Evolutionary conservation across 208 protist genomes (phyloP).

Genomic region (Leishmania aethiopica): DNA sequence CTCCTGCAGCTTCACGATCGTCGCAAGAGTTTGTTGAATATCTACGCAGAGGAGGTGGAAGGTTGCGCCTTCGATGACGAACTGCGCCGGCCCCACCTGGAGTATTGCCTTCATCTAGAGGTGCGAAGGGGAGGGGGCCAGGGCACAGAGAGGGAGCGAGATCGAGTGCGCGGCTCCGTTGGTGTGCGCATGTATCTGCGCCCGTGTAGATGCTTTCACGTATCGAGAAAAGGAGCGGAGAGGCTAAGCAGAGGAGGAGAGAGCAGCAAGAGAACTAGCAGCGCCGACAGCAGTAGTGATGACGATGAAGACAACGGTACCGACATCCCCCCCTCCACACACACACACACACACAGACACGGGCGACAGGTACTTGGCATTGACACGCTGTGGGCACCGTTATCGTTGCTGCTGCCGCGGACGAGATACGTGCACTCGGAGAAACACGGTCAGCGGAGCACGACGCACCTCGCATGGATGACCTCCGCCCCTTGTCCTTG

Average conservation of each 20-base stretch:
- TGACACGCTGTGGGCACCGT: not conserved
- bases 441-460: not conserved
- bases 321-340: not conserved
- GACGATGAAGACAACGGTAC: not conserved
- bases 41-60: conserved; percentile 45
- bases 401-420: not conserved
- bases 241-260: conserved; percentile 3
- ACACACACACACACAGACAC: not conserved
- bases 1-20: conserved; percentile 25
- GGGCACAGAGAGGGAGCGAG: not conserved
- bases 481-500: not conserved
- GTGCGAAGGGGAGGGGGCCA: not conserved
- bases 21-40: conserved; percentile 24
- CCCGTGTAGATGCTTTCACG: conserved; percentile 3
- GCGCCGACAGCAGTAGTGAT: not conserved
- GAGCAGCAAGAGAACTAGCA: not conserved
- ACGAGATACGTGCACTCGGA: not conserved
- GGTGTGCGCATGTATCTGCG: conserved; percentile 5
- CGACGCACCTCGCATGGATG: not conserved
- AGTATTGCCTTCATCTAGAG: conserved; percentile 40
- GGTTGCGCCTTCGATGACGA: conserved; percentile 40
- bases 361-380: not conserved
- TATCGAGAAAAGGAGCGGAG: not conserved
- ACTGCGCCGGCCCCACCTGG: conserved; percentile 37
- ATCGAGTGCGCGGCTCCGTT: not conserved